Conservation (phyloP, 2,329 filamentous ascomycete species). For the Metarhizium robertsii region DNA sequence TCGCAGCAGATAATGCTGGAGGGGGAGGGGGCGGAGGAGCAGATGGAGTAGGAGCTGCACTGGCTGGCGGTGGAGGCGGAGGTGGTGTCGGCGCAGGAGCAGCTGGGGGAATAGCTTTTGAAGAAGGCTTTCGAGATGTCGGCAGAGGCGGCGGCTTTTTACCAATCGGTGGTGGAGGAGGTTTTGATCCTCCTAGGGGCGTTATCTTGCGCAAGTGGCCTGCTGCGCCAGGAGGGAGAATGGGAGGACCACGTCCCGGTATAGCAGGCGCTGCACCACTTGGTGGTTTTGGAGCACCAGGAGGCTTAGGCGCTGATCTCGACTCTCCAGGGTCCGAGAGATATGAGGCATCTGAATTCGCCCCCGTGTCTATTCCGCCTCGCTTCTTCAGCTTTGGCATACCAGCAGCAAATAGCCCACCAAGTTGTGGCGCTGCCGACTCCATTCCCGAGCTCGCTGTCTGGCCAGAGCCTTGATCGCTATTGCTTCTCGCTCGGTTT, state of each 20-base stretch:
- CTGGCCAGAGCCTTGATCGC: slow-evolving; percentile 54
- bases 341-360: slow-evolving; percentile 55
- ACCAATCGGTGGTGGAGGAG: slow-evolving; percentile 66
- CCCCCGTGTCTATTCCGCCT: slow-evolving; percentile 65
- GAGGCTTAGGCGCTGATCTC: slow-evolving; percentile 32
- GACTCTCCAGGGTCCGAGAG: slow-evolving; percentile 61
- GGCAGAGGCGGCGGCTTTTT: slow-evolving; percentile 64
- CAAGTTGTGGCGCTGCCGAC: slow-evolving; percentile 64
- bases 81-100: slow-evolving; percentile 26
- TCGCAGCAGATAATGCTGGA: slow-evolving; percentile 31
- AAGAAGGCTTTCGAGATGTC: slow-evolving; percentile 48
- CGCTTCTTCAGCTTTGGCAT: slow-evolving; percentile 93
- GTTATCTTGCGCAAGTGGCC: slow-evolving; percentile 51
- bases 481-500: slow-evolving; percentile 73
- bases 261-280: slow-evolving; percentile 48
- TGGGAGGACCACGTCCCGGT: slow-evolving; percentile 33
- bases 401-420: slow-evolving; percentile 80
- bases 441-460: slow-evolving; percentile 34
- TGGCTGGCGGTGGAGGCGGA: slow-evolving; percentile 24
- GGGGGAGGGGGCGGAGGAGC: slow-evolving; percentile 32
- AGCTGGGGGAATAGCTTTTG: slow-evolving; percentile 20
- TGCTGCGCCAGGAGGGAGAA: slow-evolving; percentile 35
- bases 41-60: slow-evolving; percentile 28
- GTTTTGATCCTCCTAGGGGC: slow-evolving; percentile 16
- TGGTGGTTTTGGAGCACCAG: slow-evolving; percentile 51